phyloP scores from a whole-genome alignment of 1,139 yeast genomes.

The Suhomyces yuchorum region DNA sequence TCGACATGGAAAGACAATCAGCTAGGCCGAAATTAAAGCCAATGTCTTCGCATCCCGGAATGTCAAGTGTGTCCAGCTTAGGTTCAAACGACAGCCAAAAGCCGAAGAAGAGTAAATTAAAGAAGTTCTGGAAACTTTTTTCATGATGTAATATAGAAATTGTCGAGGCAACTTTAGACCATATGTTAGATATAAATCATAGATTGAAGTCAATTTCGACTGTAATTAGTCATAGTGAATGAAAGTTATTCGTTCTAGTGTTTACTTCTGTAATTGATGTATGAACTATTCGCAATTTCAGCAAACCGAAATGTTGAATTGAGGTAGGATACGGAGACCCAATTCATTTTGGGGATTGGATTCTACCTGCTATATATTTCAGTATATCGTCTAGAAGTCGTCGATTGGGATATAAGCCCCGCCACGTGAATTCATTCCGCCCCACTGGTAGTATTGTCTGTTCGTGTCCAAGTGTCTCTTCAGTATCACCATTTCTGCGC shows the following conservation, averaged over 20 bases:
- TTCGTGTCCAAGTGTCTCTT: background rate
- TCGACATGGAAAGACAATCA: slow-evolving; percentile 25
- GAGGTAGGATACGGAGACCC: too few species aligned
- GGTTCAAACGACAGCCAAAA: slow-evolving; percentile 12
- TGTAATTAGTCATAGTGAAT: background rate
- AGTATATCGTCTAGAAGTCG: too few species aligned
- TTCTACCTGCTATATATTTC: too few species aligned
- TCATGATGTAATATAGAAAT: slow-evolving; percentile 11
- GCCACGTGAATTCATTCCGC: too few species aligned
- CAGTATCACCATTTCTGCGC: background rate
- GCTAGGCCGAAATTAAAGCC: slow-evolving; percentile 31
- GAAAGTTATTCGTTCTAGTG: background rate
- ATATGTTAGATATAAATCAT: background rate
- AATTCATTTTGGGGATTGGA: too few species aligned
- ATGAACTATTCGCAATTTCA: too few species aligned
- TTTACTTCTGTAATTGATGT: too few species aligned
- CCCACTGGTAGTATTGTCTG: too few species aligned
- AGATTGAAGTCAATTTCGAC: background rate
- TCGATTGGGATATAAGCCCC: too few species aligned
- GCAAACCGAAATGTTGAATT: too few species aligned
- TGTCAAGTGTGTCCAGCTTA: slow-evolving; percentile 17
- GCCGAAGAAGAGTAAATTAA: slow-evolving; percentile 28
- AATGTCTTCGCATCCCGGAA: slow-evolving; percentile 44
- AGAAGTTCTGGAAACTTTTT: slow-evolving; percentile 44
- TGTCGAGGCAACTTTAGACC: background rate